Conservation (phyloP, 2,329 filamentous ascomycete species). For the Nigrospora sphaerica region DNA sequence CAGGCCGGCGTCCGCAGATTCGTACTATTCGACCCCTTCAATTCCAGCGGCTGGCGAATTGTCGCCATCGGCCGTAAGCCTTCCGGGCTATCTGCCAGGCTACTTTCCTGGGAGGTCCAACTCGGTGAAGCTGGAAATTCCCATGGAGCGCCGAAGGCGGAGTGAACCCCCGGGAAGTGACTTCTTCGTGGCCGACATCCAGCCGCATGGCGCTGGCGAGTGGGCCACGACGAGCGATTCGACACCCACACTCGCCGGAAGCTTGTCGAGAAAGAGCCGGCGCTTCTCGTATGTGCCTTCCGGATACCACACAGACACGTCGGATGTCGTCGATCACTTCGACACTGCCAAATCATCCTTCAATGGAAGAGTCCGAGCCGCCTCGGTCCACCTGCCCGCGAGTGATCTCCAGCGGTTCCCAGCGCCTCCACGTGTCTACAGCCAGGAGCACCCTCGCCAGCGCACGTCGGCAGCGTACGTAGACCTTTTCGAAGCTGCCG, state of each 20-base stretch:
- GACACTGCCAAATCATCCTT: too few relatives aligned
- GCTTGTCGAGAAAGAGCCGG: not conserved
- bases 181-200: not conserved
- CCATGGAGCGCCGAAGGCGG: not conserved
- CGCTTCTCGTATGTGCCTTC: too few relatives aligned
- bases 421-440: not conserved
- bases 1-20: not conserved
- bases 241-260: not conserved
- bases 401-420: too few relatives aligned
- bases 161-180: not conserved
- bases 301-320: too few relatives aligned
- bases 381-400: too few relatives aligned
- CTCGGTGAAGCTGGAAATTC: too few relatives aligned
- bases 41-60: not conserved
- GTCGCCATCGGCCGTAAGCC: too few relatives aligned
- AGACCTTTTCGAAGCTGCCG: slow-evolving; percentile 1
- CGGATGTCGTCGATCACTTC: too few relatives aligned
- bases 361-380: too few relatives aligned
- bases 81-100: too few relatives aligned
- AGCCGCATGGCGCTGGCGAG: not conserved
- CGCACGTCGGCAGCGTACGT: not conserved
- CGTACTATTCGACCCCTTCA: not conserved
- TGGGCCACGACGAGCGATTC: not conserved
- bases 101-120: too few relatives aligned
- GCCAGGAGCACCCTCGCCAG: not conserved